A percentile compares a stretch with the other conserved stretches of the same genome.
Conservation (phyloP, 2,329 filamentous ascomycete species). For the Epichloe scottii region DNA sequence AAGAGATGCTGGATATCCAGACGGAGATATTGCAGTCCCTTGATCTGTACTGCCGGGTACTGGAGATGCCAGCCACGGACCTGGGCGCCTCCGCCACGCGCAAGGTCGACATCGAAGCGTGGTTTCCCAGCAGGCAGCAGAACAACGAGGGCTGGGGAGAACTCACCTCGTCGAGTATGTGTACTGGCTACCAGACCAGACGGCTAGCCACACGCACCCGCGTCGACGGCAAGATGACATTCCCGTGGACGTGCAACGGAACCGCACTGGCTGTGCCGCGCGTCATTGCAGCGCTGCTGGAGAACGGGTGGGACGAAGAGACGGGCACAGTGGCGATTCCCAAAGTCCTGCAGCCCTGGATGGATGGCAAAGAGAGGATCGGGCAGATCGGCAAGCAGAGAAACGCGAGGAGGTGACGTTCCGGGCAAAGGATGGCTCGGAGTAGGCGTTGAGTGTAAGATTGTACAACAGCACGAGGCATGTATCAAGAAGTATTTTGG, state of each 20-base stretch:
- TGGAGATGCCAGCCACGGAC: constrained; percentile 85
- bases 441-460: no score
- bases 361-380: constrained; percentile 64
- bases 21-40: constrained; percentile 68
- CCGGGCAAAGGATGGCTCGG: background rate
- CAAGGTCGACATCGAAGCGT: constrained; percentile 89
- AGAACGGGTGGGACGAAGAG: constrained; percentile 76
- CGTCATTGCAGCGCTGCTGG: constrained; percentile 76
- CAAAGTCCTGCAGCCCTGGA: constrained; percentile 67
- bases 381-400: constrained; percentile 20
- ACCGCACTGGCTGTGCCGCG: constrained; percentile 86
- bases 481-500: no score
- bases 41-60: constrained; percentile 70
- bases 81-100: constrained; percentile 77
- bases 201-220: constrained; percentile 66
- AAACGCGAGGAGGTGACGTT: constrained; percentile 3
- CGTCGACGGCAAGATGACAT: constrained; percentile 43
- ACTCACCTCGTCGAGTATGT: constrained; percentile 80
- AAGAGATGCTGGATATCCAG: constrained; percentile 80
- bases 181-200: constrained; percentile 87
- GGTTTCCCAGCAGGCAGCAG: constrained; percentile 67
- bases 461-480: no score
- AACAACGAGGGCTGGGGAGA: constrained; percentile 68
- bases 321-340: constrained; percentile 60
- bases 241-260: constrained; percentile 85